Evolutionary conservation across 1,139 yeast species (phyloP).

Genomic region (Saccharomyces uvarum): DNA sequence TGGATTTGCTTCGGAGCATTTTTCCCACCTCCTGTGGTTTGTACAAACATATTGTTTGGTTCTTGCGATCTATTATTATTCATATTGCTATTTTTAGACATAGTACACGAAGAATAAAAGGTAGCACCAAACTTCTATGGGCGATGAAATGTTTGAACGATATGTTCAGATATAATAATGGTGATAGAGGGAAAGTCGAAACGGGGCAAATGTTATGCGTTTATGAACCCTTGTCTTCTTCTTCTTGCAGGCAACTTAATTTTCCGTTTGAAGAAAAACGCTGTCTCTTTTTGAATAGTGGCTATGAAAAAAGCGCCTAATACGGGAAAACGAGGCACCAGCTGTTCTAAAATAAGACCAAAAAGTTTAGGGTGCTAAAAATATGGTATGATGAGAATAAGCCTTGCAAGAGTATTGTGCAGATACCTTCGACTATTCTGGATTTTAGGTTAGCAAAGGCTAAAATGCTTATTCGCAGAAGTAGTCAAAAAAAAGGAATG

Average conservation of each 20-base stretch:
- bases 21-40: slow-evolving; percentile 35
- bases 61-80: slow-evolving; percentile 9
- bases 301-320: slow-evolving; percentile 1
- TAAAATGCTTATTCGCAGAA: neutral
- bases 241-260: neutral
- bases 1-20: slow-evolving; percentile 51
- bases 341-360: neutral
- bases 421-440: neutral
- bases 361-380: neutral
- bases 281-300: neutral
- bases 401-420: neutral
- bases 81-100: slow-evolving; percentile 15
- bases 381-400: neutral
- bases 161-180: neutral
- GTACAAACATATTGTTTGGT: slow-evolving; percentile 16
- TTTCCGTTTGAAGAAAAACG: neutral
- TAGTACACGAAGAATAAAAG: neutral
- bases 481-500: neutral
- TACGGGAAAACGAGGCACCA: neutral
- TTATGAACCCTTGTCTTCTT: neutral
- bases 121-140: neutral
- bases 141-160: neutral
- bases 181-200: neutral
- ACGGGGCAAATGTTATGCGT: neutral
- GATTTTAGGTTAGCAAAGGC: neutral